Conservation (phyloP, 441 rosid species). For the Dalechampia spathulata region DNA sequence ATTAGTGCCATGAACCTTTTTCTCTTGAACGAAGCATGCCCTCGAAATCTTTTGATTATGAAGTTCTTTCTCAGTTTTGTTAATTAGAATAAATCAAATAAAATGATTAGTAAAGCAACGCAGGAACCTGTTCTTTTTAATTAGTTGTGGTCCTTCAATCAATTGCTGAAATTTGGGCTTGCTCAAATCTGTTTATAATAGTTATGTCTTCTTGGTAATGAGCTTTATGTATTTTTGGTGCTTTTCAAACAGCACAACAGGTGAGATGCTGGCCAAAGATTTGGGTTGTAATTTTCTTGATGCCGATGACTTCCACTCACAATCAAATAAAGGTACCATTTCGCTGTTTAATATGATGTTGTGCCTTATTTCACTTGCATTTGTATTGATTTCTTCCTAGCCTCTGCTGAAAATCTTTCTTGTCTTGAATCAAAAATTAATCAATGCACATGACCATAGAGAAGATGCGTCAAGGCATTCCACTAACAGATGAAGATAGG, state of each 20-base stretch:
- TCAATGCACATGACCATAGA: constrained; percentile 22
- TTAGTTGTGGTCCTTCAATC: too few species aligned
- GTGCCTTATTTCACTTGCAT: background rate
- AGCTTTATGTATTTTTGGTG: background rate
- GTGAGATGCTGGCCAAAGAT: constrained; percentile 46
- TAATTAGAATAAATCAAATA: too few species aligned
- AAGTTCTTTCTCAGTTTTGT: too few species aligned
- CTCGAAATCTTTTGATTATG: too few species aligned
- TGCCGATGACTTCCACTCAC: constrained; percentile 68
- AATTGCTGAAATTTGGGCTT: too few species aligned
- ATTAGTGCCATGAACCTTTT: too few species aligned
- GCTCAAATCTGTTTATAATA: background rate
- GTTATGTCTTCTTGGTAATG: background rate
- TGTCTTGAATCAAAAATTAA: background rate
- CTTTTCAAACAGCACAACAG: constrained; percentile 48
- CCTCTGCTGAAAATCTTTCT: background rate
- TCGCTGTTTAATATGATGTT: background rate
- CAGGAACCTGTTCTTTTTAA: too few species aligned
- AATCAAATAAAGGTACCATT: constrained; percentile 53
- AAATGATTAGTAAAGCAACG: too few species aligned
- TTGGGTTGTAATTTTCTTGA: constrained; percentile 49
- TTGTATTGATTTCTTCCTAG: background rate
- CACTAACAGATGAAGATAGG: constrained; percentile 63
- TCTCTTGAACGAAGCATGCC: too few species aligned
- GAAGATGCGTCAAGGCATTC: constrained; percentile 58